These are phyloP conservation scores for Pleoardoris graminearum DNA, from an alignment of 2,329 filamentous ascomycete genomes.

Conservation along the genomic window DNA sequence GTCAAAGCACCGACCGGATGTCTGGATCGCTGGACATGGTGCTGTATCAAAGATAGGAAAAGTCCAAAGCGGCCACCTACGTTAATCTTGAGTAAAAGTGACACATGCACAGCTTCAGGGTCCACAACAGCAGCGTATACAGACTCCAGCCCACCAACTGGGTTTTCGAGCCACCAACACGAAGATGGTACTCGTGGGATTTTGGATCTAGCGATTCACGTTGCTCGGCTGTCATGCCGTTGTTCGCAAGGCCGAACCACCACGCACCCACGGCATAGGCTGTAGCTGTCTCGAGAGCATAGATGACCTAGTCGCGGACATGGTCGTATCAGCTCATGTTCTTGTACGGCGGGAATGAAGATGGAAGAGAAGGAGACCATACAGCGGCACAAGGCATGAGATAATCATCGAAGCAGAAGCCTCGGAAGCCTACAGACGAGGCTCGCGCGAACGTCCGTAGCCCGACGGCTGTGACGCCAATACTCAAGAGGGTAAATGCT, in stretches of 20 bases:
- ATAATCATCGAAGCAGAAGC: not conserved
- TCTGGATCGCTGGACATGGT: too few relatives aligned
- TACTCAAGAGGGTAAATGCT: too few relatives aligned
- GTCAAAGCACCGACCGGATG: too few relatives aligned
- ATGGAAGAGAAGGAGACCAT: not conserved
- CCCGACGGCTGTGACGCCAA: too few relatives aligned
- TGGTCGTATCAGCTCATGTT: not conserved
- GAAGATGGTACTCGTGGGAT: slow-evolving; percentile 53
- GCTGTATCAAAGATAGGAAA: too few relatives aligned
- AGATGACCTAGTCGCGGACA: slow-evolving; percentile 49
- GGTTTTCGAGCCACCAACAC: slow-evolving; percentile 58
- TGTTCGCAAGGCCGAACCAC: slow-evolving; percentile 54
- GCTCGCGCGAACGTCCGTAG: too few relatives aligned
- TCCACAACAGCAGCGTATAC: slow-evolving; percentile 58
- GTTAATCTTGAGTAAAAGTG: slow-evolving; percentile 59
- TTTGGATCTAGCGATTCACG: slow-evolving; percentile 51
- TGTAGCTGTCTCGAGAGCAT: slow-evolving; percentile 55
- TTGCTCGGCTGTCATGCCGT: slow-evolving; percentile 55
- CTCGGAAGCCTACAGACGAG: too few relatives aligned
- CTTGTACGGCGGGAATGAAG: not conserved
- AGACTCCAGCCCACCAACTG: slow-evolving; percentile 59
- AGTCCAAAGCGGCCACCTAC: not conserved
- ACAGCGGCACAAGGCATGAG: slow-evolving; percentile 4
- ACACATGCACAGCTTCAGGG: slow-evolving; percentile 59
- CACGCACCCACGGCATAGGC: slow-evolving; percentile 56